These are phyloP conservation scores for Golubevia sp. DNA, from an alignment of 1,284 basidiomycete genomes.

Conservation along the genomic window DNA sequence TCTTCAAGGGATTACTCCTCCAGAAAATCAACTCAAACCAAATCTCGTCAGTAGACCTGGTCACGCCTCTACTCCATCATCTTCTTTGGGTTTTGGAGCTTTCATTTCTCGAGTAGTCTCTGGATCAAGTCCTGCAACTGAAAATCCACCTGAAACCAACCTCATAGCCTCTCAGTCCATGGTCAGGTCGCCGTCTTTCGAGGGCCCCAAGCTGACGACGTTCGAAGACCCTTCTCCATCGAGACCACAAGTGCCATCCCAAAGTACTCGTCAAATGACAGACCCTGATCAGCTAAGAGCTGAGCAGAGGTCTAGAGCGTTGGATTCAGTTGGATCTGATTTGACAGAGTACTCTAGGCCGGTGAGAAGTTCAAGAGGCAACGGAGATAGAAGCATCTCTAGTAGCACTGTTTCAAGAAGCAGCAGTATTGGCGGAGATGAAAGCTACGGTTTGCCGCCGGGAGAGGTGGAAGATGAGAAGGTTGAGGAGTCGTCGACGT, in stretches of 20 bases:
- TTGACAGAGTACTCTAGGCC: constrained; percentile 3
- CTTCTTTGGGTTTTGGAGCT: constrained; percentile 30
- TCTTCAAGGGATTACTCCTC: constrained; percentile 33
- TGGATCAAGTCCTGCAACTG: constrained; percentile 10
- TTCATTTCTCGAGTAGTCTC: constrained; percentile 43
- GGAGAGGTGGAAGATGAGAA: too few relatives aligned
- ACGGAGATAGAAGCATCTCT: constrained; percentile 13
- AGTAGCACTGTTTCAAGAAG: constrained; percentile 12
- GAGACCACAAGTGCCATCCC: constrained; percentile 13
- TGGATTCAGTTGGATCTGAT: constrained; percentile 17
- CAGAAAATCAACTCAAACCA: constrained; percentile 31
- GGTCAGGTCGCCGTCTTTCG: constrained; percentile 7
- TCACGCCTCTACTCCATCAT: constrained; percentile 12
- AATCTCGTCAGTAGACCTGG: constrained; percentile 1
- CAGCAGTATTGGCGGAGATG: constrained; percentile 23
- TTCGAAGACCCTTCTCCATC: constrained; percentile 12
- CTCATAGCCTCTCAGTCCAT: constrained; percentile 16
- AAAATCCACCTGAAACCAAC: constrained; percentile 10
- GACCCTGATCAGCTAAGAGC: constrained; percentile 16
- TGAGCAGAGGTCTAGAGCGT: constrained; percentile 10
- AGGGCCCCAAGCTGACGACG: constrained; percentile 7
- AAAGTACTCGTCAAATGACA: constrained; percentile 22
- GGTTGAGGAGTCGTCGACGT: too few relatives aligned
- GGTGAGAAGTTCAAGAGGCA: constrained; percentile 17
- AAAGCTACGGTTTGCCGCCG: constrained; percentile 31